A percentile compares a stretch with the other conserved stretches of the same genome.
Conservation (phyloP, 2,329 filamentous ascomycete species). For the Venturia effusa region DNA sequence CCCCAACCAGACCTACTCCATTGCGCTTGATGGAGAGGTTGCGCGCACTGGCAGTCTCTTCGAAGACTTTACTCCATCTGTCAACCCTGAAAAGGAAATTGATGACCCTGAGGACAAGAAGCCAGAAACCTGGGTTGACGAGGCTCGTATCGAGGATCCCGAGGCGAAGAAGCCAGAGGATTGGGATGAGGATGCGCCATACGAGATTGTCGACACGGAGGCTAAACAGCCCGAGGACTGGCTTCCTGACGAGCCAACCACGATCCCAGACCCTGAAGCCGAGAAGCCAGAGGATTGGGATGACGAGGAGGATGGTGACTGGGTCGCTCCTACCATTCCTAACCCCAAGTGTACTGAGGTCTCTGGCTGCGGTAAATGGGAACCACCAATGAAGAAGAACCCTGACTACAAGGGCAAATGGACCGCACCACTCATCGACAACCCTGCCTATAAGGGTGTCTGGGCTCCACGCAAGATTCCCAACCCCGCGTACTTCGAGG, state of each 20-base stretch:
- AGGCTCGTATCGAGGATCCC: constrained; percentile 81
- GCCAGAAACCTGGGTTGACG: constrained; percentile 92
- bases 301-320: constrained; percentile 98
- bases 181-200: constrained; percentile 98
- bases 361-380: constrained; percentile 90
- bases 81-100: constrained; percentile 93
- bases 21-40: constrained; percentile 82
- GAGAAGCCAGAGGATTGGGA: constrained; percentile 99
- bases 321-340: constrained; percentile 76
- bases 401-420: constrained; percentile 98
- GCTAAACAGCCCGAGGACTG: constrained; percentile 89
- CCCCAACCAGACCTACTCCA: constrained; percentile 89
- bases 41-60: constrained; percentile 84
- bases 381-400: constrained; percentile 86
- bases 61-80: constrained; percentile 84
- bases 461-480: constrained; percentile 94
- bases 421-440: constrained; percentile 85
- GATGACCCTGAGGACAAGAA: constrained; percentile 89
- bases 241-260: constrained; percentile 79
- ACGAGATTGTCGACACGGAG: constrained; percentile 88
- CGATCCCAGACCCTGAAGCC: constrained; percentile 83
- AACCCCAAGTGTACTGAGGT: constrained; percentile 94
- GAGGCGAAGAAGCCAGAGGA: constrained; percentile 94
- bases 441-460: constrained; percentile 93
- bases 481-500: constrained; percentile 94